These are phyloP conservation scores for Rhizopogon salebrosus DNA, from an alignment of 768 basidiomycete genomes.

Conservation along the genomic window DNA sequence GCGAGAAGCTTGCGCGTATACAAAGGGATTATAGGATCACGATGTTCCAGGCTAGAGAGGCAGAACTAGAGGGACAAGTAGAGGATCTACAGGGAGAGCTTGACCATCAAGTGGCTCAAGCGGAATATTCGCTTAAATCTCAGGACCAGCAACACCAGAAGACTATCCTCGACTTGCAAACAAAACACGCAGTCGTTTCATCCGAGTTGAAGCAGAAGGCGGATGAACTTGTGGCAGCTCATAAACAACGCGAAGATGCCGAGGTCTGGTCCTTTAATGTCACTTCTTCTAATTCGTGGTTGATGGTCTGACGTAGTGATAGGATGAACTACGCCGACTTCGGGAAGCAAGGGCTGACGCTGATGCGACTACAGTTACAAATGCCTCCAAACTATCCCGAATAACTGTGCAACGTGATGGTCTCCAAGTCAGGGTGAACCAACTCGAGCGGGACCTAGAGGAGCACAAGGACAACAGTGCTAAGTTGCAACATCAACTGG, in stretches of 20 bases:
- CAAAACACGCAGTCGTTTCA: conserved; percentile 27
- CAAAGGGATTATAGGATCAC: conserved; percentile 65
- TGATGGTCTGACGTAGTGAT: not conserved
- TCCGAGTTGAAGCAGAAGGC: conserved; percentile 35
- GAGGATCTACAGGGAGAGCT: conserved; percentile 47
- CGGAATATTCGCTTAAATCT: conserved; percentile 9
- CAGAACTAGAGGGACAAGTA: conserved; percentile 51
- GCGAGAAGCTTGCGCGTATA: conserved; percentile 53
- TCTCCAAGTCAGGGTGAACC: conserved; percentile 43
- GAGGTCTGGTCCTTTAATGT: conserved; percentile 33
- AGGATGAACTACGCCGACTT: conserved; percentile 39
- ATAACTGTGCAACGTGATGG: conserved; percentile 54
- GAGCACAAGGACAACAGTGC: conserved; percentile 52
- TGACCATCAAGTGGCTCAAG: conserved; percentile 18
- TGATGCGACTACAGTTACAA: conserved; percentile 40
- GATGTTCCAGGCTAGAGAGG: conserved; percentile 62
- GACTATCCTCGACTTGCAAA: conserved; percentile 23
- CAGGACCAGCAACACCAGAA: conserved; percentile 24
- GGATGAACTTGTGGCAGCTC: conserved; percentile 32
- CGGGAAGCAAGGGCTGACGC: conserved; percentile 48
- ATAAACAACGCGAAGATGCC: conserved; percentile 39
- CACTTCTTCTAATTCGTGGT: conserved; percentile 5
- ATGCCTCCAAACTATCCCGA: conserved; percentile 51
- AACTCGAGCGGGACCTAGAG: conserved; percentile 51
- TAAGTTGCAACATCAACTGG: conserved; percentile 58